Evolutionary conservation across 306 rosid species (phyloP).

Genomic region (Vachellia pachyceras): DNA sequence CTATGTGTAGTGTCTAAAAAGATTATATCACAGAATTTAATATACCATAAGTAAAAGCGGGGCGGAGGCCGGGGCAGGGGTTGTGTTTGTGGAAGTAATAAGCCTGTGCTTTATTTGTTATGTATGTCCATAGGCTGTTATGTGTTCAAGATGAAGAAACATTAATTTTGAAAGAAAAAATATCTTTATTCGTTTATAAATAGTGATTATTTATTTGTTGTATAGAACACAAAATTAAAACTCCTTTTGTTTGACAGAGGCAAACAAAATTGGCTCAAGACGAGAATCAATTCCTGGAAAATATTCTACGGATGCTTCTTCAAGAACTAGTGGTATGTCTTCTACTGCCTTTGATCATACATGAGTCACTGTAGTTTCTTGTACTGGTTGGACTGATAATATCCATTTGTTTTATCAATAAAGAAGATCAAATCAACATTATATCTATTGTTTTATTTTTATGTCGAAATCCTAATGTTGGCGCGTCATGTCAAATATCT

Average conservation of each 20-base stretch:
- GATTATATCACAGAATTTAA: no score
- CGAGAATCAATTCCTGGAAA: conserved; percentile 89
- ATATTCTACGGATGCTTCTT: conserved; percentile 81
- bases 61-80: not conserved
- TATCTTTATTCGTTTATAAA: conserved; percentile 6
- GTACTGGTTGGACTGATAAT: conserved; percentile 13
- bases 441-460: not conserved
- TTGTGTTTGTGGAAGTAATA: not conserved
- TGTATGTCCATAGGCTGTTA: not conserved
- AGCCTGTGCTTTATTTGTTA: not conserved
- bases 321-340: conserved; percentile 89
- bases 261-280: conserved; percentile 94
- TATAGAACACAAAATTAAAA: not conserved
- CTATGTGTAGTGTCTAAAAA: no score
- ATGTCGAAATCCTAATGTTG: not conserved
- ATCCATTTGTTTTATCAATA: not conserved
- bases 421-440: not conserved
- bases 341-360: conserved; percentile 35
- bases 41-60: no score
- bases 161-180: not conserved
- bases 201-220: not conserved
- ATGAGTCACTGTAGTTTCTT: not conserved
- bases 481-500: not conserved
- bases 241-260: conserved; percentile 58
- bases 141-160: conserved; percentile 8